phyloP scores from a whole-genome alignment of 805 yeast genomes.

The Yarrowia deformans region DNA sequence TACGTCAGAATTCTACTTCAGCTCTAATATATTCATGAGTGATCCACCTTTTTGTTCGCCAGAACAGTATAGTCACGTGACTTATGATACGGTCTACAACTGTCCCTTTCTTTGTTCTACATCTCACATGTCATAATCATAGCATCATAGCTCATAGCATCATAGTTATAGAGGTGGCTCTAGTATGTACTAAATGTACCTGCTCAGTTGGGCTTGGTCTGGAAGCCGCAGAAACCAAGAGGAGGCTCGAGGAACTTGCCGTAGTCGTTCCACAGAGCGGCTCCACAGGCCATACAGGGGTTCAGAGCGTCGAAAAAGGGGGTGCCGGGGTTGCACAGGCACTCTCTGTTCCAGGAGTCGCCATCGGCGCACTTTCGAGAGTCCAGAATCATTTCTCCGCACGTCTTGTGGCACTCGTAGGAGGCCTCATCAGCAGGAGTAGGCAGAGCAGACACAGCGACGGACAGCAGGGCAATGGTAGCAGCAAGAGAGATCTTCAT shows the following conservation, averaged over 20 bases:
- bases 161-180: constrained; percentile 15
- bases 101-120: not conserved
- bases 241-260: constrained; percentile 26
- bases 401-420: constrained; percentile 18
- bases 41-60: too few species aligned
- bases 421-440: constrained; percentile 5
- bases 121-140: not conserved
- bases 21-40: too few species aligned
- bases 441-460: not conserved
- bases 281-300: constrained; percentile 4
- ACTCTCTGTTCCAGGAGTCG: not conserved
- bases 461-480: not conserved
- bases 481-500: not conserved
- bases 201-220: not conserved
- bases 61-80: too few species aligned
- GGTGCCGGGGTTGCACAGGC: constrained; percentile 3
- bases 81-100: too few species aligned
- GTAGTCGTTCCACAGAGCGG: constrained; percentile 21
- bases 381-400: constrained; percentile 3
- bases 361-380: constrained; percentile 12
- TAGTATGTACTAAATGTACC: too few species aligned
- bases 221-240: constrained; percentile 9
- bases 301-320: constrained; percentile 13
- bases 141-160: not conserved
- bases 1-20: too few species aligned